Evolutionary conservation across 2,329 filamentous ascomycete species (phyloP), one percentile per base, ranked within the genome.

Genomic region (Fusarium nisikadoi): DNA sequence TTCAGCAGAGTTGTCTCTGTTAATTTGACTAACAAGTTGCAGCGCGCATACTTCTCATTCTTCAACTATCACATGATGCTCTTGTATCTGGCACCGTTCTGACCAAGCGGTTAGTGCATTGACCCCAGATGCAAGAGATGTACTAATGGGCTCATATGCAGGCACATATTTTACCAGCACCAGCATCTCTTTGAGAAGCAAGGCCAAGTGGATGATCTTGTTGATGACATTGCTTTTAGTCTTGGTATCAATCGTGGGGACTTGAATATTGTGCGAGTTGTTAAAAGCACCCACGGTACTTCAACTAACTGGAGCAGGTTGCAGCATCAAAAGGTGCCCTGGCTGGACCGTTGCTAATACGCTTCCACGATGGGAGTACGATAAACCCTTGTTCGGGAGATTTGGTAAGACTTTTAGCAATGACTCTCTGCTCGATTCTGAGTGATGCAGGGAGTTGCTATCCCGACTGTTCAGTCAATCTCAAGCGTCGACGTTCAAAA

Each of bases 151-250:
- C 29, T 25, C 6, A 16, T 27, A 13, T 36, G 17, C 47, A 95
- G 93, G 68, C 93, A 93, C 76, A 90, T 97, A 8, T 97, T 91
- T 79, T 97, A 97, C 78, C 90, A 93, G 74, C 87, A 94, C 72
- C 89, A 91, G 8, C 86, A 90, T 14, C 83, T 97, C 0, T 97
- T 96, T 76, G 85, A 86, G 25, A 90, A 85, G 54, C 94, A 96
- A 78, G 78, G 81, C 20, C 84, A 89, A 19, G 92, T 96, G 1
- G 91, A 96, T 78, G 85, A 86, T 35, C 89, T 93, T 49, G 88
- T 96, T 0, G 92, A 96, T 75, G 91, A 93, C 70, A 82, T 97
- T 39, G 92, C 93, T 1, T 89, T 86, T 61, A 94, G 92, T 0
- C 86, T 96, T 20, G 86, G 86, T 1, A 82, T 93, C 13, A 84